Evolutionary conservation across 257 asterid species (phyloP), one percentile per base, ranked within the genome.

Genomic region (Solanum piurae): DNA sequence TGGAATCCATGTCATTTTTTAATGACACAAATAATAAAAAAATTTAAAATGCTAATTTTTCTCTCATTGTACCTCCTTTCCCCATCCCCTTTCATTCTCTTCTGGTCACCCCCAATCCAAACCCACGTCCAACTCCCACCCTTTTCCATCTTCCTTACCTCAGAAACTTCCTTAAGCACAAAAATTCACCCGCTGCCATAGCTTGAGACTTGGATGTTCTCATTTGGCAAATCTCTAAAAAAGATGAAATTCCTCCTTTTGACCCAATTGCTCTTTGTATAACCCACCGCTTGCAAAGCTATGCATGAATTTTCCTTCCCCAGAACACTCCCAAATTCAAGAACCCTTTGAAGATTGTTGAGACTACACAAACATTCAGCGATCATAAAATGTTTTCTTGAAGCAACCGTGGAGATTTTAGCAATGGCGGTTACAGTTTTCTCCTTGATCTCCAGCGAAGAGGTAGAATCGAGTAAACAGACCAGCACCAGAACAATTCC

Each of bases 201-300:
- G 98, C 98, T 83, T 97, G 99, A 7, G 98, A 95, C 91, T 86
- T 92, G 0, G 98, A 98, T 0, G 98, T 95, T 9, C 99, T 98
- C 42, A 86, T 85, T 86, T 90, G 92, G 37, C 99, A 95, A 86
- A 97, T 92, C 44, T 95, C 96, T 44, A 95, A 52, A 85, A 97
- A 79, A 5, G 98, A 92, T 3, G 97, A 93, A 89, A 95, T 90
- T 37, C 98, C 98, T n/a, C 99, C 98, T 88, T 98, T 88, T 75
- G 98, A 95, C 36, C 93, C 98, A 44, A 97, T 93, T 42, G 98
- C 98, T 92, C 97, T 92, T 95, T 0, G 95, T 91, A 83, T 90
- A 91, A 69, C 98, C 94, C 86, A 97, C 23, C 1, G 92, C 94
- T 42, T 69, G 91, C 2, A 97, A 94, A 71, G 94, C 94, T 68